phyloP scores from a whole-genome alignment of 2,329 filamentous ascomycete species.

The Waltergamsia citrina region DNA sequence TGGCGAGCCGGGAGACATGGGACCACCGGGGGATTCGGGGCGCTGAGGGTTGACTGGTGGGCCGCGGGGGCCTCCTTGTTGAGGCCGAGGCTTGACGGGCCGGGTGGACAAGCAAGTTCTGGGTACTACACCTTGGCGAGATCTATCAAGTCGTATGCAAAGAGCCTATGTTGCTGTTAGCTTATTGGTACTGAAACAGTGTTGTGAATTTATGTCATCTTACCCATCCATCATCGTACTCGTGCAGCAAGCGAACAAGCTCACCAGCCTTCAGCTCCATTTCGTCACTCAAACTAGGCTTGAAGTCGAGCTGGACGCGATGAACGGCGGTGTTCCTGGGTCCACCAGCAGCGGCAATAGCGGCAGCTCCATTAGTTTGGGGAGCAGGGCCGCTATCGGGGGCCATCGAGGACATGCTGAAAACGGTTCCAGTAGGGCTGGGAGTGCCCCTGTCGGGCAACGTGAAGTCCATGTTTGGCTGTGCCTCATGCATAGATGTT shows the following conservation, averaged over 20 bases:
- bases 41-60: slow-evolving; percentile 38
- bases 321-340: slow-evolving; percentile 61
- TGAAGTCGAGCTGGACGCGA: slow-evolving; percentile 90
- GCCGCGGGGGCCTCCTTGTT: slow-evolving; percentile 36
- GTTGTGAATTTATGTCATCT: slow-evolving; percentile 27
- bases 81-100: slow-evolving; percentile 75
- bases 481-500: slow-evolving; percentile 9
- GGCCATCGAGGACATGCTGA: slow-evolving; percentile 45
- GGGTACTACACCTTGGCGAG: slow-evolving; percentile 85
- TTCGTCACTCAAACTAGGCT: slow-evolving; percentile 87
- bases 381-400: slow-evolving; percentile 25
- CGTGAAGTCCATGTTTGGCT: slow-evolving; percentile 45
- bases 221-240: slow-evolving; percentile 98
- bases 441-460: slow-evolving; percentile 27
- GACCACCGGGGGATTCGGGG: slow-evolving; percentile 8
- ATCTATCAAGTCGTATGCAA: slow-evolving; percentile 82
- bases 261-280: slow-evolving; percentile 72
- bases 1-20: slow-evolving; percentile 26
- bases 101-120: slow-evolving; percentile 88
- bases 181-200: not conserved
- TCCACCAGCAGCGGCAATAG: slow-evolving; percentile 53
- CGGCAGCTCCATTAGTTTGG: slow-evolving; percentile 29
- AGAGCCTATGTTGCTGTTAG: slow-evolving; percentile 56
- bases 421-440: slow-evolving; percentile 56
- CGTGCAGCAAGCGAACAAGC: slow-evolving; percentile 80